Base-by-base conservation (phyloP, 352 stramenopile genomes). In the Phytophthora gonapodyides region DNA sequence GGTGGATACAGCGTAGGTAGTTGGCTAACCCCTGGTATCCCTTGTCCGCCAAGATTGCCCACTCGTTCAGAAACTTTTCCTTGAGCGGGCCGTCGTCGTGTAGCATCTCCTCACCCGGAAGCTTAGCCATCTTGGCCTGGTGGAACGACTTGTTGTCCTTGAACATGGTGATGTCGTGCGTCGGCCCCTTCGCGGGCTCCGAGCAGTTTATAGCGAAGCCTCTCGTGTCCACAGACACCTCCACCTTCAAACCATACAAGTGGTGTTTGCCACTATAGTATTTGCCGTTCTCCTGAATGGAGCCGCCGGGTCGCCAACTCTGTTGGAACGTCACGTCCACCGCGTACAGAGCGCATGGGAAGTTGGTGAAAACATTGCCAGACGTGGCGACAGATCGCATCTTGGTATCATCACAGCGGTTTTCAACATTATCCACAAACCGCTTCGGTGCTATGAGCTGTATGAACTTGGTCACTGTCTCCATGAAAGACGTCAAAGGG, bases 291-390 rank as follows among this genome's bases (percentile, higher is more conserved):
- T 62, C 44, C 6, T 42, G 15, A 5, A 43, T 49, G 6, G n/a
- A 37, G 12, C 55, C 56, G 5, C 37, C 37, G 12, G 56, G 37
- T 21, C 30, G 56, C 12, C 17, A 57, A 17, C 38, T 57, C 21
- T 57, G 56, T 17, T 64, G 45, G 11, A 64, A 64, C 1, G 56
- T 64, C 2, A 57, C 56, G 27, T 57, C 38, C 1, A 52, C 45
- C 2, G 46, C 45, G 19, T 57, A 51, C 13, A 64, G 11, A 3
- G 56, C 46, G 5, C 45, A 53, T 4, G 37, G 37, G 3, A 57
- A 57, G 10, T 64, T 33, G 19, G 12, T 31, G 27, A 61, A 51
- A 5, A 34, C 5, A 13, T 46, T 8, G 0, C 49, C 13, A 0
- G 19, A 37, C 13, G 45, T 51, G 1, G 1, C 3, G 9, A 13